Base-by-base conservation (phyloP, 2,329 filamentous ascomycete genomes). In the Nothopassalora personata region DNA sequence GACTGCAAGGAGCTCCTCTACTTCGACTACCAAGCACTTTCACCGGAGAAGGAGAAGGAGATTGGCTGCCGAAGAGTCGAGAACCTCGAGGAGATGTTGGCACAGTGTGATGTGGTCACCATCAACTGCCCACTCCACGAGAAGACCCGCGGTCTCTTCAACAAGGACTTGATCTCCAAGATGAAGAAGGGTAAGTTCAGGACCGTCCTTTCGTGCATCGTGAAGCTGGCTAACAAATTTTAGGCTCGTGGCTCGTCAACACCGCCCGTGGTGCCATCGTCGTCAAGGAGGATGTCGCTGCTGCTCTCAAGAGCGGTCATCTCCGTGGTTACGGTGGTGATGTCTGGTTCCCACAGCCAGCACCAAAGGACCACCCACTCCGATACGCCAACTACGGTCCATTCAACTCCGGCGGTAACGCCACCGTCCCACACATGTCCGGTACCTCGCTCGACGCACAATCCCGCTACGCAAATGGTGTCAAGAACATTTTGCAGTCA, bases 51-150 rank as follows among this genome's bases (percentile, higher is more conserved):
- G 71, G 92, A 97, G 86, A 86, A 89, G 79, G 93, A 97, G 83
- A 97, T 97, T 79, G 93, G 93, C 76, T 92, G 88, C 85, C 85
- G 91, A 72, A 86, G 94, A 63, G 91, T 97, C 61, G 88, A 93
- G 52, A 84, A 76, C 72, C 86, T 99, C 72, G 92, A 97, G 83
- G 93, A 97, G 77, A 88, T 99, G 86, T 79, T 99, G 64, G 83
- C 85, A 45, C 91, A 96, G 83, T 97, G 93, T 76, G 94, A 97
- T 70, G 85, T 97, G 63, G 93, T 99, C 77, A 99, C 94, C 74
- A 97, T 99, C 82, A 99, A 99, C 87, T 97, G 92, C 84, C 94
- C 94, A 56, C 86, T 99, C 65, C 94, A 99, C 83, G 93, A 97
- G 85, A 96, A 95, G 86, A 99, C 94, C 36, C 85, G 86, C 64